phyloP scores from a whole-genome alignment of 1,139 yeast species.

The Sugiyamaella grinbergsii region DNA sequence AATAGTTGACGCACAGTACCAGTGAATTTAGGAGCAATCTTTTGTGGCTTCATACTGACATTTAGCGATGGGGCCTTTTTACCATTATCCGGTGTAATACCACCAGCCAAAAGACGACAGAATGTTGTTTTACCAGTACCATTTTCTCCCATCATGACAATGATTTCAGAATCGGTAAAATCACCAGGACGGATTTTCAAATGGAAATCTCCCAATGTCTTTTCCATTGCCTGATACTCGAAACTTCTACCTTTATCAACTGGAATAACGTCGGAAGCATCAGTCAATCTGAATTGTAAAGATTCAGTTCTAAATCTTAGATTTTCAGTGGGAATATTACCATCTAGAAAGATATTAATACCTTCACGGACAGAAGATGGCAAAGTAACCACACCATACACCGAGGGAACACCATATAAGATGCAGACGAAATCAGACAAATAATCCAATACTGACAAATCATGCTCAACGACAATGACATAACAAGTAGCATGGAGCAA shows the following conservation, averaged over 20 bases:
- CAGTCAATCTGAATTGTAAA: conserved; percentile 90
- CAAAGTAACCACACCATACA: conserved; percentile 95
- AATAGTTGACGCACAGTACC: conserved; percentile 98
- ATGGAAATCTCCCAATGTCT: conserved; percentile 95
- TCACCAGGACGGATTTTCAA: conserved; percentile 81
- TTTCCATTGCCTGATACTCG: conserved; percentile 76
- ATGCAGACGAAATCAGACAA: conserved; percentile 96
- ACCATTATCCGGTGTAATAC: conserved; percentile 80
- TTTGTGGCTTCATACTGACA: conserved; percentile 97
- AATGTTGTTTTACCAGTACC: conserved; percentile 99
- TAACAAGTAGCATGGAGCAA: conserved; percentile 71
- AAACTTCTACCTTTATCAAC: conserved; percentile 79
- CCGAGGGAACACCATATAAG: conserved; percentile 95
- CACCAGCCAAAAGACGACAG: conserved; percentile 93
- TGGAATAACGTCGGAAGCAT: conserved; percentile 71
- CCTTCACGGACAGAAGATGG: conserved; percentile 98
- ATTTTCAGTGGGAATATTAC: conserved; percentile 96
- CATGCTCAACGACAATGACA: conserved; percentile 97
- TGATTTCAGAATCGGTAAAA: conserved; percentile 92
- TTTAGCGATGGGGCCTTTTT: conserved; percentile 79
- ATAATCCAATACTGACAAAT: conserved; percentile 93
- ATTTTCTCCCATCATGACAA: conserved; percentile 99
- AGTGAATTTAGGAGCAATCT: conserved; percentile 96
- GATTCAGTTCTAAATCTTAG: conserved; percentile 95
- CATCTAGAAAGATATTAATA: conserved; percentile 95